These are phyloP conservation scores for Ophiostoma pallidulum DNA, from an alignment of 2,329 filamentous ascomycete genomes.

Conservation along the genomic window DNA sequence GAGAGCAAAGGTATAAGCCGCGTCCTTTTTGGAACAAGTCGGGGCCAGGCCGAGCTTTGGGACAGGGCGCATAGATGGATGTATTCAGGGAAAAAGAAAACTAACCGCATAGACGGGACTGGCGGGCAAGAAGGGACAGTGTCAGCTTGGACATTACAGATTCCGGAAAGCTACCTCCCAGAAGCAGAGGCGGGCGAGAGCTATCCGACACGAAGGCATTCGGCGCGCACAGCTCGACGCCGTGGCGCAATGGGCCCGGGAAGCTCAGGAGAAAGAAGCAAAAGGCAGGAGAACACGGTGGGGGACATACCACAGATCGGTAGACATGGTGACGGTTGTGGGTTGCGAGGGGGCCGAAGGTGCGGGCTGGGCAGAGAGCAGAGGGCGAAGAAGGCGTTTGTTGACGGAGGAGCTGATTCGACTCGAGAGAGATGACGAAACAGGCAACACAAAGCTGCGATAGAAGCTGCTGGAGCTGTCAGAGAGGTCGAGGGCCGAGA, in stretches of 20 bases:
- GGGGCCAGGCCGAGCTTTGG: background rate
- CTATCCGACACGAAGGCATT: too few relatives aligned
- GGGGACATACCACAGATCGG: conserved; percentile 16
- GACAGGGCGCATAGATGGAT: background rate
- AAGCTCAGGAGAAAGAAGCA: background rate
- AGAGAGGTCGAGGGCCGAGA: background rate
- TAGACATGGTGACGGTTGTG: conserved; percentile 15
- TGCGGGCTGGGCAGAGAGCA: background rate
- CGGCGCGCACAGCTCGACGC: too few relatives aligned
- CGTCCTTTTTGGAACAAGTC: too few relatives aligned
- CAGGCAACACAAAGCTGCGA: background rate
- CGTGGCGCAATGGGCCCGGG: background rate
- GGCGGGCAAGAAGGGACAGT: conserved; percentile 17
- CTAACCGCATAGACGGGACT: conserved; percentile 99
- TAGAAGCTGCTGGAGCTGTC: conserved; percentile 5
- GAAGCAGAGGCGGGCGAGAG: background rate
- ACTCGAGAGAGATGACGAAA: conserved; percentile 1
- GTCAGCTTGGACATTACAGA: conserved; percentile 12
- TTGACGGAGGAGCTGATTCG: conserved; percentile 3
- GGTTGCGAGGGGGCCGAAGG: background rate
- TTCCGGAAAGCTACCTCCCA: too few relatives aligned
- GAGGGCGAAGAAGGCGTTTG: background rate
- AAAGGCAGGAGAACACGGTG: background rate
- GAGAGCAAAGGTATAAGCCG: background rate
- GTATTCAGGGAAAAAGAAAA: conserved; percentile 29